Conservation (phyloP, 108 stramenopile species). For the Seminavis robusta region DNA sequence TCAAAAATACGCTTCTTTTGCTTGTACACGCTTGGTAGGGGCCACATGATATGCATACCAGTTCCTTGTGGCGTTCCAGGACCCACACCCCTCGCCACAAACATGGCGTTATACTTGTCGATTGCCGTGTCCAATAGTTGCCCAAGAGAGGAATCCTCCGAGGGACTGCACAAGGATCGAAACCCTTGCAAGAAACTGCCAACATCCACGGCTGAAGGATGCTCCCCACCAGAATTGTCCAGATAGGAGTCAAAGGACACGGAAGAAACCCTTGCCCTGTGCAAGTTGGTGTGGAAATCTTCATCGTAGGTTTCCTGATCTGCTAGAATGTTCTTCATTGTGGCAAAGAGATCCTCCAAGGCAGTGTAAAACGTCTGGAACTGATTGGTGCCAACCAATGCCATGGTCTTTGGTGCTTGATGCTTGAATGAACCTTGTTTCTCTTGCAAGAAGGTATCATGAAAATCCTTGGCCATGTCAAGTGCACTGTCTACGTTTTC, state of each 20-base stretch:
- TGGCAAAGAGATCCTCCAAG: not conserved
- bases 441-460: too few species aligned
- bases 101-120: slow-evolving; percentile 13
- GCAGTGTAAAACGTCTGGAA: not conserved
- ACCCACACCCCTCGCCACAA: slow-evolving; percentile 10
- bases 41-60: slow-evolving; percentile 23
- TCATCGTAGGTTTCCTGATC: slow-evolving; percentile 6
- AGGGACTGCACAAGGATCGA: not conserved
- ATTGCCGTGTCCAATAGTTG: not conserved
- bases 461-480: not conserved
- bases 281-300: not conserved
- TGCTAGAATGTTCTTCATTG: not conserved
- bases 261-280: not conserved
- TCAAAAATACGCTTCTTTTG: not conserved
- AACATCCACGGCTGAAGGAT: slow-evolving; percentile 11
- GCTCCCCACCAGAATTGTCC: not conserved
- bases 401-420: not conserved
- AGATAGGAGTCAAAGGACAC: not conserved
- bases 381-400: not conserved
- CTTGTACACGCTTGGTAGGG: not conserved
- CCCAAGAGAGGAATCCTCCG: not conserved
- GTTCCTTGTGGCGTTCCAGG: slow-evolving; percentile 10
- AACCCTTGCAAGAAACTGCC: slow-evolving; percentile 3
- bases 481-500: not conserved
- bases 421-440: too few species aligned